Base-by-base conservation (phyloP, 306 rosid genomes). In the Quercus rubra region DNA sequence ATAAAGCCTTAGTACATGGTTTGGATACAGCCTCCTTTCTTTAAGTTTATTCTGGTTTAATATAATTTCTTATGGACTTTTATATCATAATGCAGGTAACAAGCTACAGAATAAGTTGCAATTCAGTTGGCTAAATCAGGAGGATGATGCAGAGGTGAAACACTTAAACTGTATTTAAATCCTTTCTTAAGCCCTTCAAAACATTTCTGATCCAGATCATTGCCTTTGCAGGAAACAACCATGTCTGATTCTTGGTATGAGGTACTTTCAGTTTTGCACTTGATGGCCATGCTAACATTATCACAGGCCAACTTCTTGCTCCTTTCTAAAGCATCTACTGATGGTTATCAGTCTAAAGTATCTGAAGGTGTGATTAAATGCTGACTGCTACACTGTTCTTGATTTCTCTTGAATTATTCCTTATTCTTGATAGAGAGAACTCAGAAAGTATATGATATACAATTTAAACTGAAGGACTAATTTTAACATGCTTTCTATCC, bases 41-140 rank as follows among this genome's bases (percentile, higher is more conserved):
- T 49, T 49, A 49, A 49, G 54, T 49, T 49, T 49, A 49, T 12
- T 12, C 54, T 13, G 54, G 17, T 49, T 10, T 49, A 12, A 49
- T 12, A 49, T 11, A 49, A 49, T 12, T 12, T 49, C 54, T 49
- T 49, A 49, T 49, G 5, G 17, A 10, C 54, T 49, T 49, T 12
- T 49, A 49, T 11, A 49, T 11, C 54, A 49, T 12, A 49, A 49
- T 49, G 54, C 82, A 94, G 98, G 97, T 85, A 91, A 87, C 86
- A 94, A 94, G 83, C 93, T 92, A 75, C 96, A 94, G 70, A 90
- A 89, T 83, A 92, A 86, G 86, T 91, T 89, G 61, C 93, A 88
- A 74, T 94, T 91, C 89, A 77, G 77, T 58, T 94, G 98, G 98
- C 80, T 94, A 68, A 94, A 94, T 86, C 96, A 94, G 85, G 98